These are phyloP conservation scores for Geosmithia putterillii DNA, from an alignment of 2,329 filamentous ascomycete species.

Conservation along the genomic window DNA sequence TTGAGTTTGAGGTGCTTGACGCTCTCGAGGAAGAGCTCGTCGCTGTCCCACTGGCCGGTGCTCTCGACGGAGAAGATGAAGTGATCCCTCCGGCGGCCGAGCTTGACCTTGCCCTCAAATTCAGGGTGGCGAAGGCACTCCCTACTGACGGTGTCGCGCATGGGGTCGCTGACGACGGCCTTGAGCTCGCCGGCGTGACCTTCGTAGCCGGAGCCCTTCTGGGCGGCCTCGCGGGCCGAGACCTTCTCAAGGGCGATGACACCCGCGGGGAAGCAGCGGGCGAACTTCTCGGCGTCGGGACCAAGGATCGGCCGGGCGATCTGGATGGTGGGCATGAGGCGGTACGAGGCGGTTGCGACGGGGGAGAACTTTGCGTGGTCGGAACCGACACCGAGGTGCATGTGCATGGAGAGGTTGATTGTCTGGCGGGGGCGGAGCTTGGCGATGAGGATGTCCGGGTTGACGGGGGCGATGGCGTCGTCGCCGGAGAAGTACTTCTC, in stretches of 20 bases:
- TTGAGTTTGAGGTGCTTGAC: conserved; percentile 79
- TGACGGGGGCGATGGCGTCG: conserved; percentile 59
- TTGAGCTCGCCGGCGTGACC: conserved; percentile 69
- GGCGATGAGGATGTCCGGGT: conserved; percentile 87
- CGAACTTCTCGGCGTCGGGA: conserved; percentile 78
- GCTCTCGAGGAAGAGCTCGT: conserved; percentile 84
- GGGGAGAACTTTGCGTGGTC: conserved; percentile 98
- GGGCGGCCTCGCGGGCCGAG: conserved; percentile 50
- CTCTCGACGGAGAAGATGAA: conserved; percentile 97
- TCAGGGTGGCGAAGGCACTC: conserved; percentile 86
- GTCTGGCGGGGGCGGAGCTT: conserved; percentile 87
- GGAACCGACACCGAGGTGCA: conserved; percentile 83
- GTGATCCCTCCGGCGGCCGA: conserved; percentile 82
- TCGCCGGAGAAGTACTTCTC: conserved; percentile 54
- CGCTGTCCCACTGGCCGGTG: conserved; percentile 87
- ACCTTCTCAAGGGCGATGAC: conserved; percentile 74
- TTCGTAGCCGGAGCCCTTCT: conserved; percentile 52
- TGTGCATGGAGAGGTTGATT: conserved; percentile 80
- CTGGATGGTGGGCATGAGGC: conserved; percentile 76
- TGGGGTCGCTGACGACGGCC: conserved; percentile 76
- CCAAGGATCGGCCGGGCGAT: conserved; percentile 79
- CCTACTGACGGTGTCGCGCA: conserved; percentile 90
- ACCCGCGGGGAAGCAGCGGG: conserved; percentile 75
- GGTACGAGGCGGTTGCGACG: conserved; percentile 87
- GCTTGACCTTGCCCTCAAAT: conserved; percentile 90